phyloP scores from a whole-genome alignment of 805 yeast genomes.

The Monosporozyma servazzii region DNA sequence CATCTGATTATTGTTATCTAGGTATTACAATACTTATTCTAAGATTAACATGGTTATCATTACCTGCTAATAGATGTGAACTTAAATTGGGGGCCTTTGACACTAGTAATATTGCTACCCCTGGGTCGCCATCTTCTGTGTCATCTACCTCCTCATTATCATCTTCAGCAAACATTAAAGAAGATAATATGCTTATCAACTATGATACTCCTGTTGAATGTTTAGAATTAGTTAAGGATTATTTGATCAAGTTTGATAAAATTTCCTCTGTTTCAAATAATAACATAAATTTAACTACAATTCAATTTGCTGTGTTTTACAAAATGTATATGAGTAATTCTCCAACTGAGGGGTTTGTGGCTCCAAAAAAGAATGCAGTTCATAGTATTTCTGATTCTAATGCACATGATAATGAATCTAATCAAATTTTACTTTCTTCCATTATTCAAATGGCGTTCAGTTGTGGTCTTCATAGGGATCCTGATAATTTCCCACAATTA shows the following conservation, averaged over 20 bases:
- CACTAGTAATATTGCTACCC: conserved; percentile 3
- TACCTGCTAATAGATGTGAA: conserved; percentile 36
- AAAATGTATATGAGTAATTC: conserved; percentile 47
- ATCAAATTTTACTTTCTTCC: conserved; percentile 46
- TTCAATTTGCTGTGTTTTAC: conserved; percentile 52
- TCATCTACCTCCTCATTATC: conserved; percentile 12
- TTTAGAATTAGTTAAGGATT: conserved; percentile 21
- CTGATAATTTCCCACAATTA: conserved; percentile 41
- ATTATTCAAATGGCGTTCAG: conserved; percentile 58
- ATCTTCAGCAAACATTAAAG: conserved; percentile 20
- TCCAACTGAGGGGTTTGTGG: conserved; percentile 35
- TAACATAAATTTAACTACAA: conserved; percentile 31
- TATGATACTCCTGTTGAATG: conserved; percentile 26
- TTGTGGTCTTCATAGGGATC: conserved; percentile 62
- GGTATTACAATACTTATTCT: conserved; percentile 46
- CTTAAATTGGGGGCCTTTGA: conserved; percentile 20
- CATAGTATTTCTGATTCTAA: conserved; percentile 11
- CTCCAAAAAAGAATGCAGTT: conserved; percentile 5
- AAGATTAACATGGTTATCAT: conserved; percentile 47
- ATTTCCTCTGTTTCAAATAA: conserved; percentile 28
- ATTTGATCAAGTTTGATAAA: conserved; percentile 28
- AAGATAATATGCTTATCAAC: conserved; percentile 21
- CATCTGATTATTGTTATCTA: conserved; percentile 34
- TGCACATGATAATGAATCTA: conserved; percentile 45
- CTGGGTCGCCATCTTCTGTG: conserved; percentile 5